phyloP scores from a whole-genome alignment of 495 filamentous ascomycete genomes.

The Evernia prunastri region DNA sequence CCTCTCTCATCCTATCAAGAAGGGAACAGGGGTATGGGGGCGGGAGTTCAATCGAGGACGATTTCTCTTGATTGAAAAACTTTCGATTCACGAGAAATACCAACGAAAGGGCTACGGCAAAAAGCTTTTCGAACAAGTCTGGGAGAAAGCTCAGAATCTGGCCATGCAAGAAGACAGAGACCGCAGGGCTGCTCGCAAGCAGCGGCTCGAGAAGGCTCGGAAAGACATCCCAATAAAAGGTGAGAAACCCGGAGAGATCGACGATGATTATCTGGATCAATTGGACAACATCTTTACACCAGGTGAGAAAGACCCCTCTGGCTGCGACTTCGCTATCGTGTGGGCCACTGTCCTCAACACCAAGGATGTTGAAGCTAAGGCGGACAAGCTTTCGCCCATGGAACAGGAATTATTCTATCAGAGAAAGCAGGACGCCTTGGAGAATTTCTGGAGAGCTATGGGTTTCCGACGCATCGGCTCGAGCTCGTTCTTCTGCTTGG shows the following conservation, averaged over 20 bases:
- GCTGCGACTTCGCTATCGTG: slow-evolving; percentile 11
- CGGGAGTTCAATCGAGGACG: slow-evolving; percentile 26
- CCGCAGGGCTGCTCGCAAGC: background rate
- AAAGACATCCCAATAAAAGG: too few species aligned
- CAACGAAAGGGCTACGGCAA: slow-evolving; percentile 13
- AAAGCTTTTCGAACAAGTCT: slow-evolving; percentile 12
- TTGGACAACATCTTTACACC: background rate
- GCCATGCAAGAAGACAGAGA: background rate
- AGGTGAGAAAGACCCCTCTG: background rate
- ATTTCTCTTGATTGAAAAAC: slow-evolving; percentile 25
- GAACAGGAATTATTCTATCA: background rate
- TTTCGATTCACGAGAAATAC: slow-evolving; percentile 16
- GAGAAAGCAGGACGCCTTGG: slow-evolving; percentile 4
- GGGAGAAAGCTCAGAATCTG: slow-evolving; percentile 5
- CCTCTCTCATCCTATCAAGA: slow-evolving; percentile 21
- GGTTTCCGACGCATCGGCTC: slow-evolving; percentile 24
- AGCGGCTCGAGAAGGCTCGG: too few species aligned
- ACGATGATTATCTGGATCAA: too few species aligned
- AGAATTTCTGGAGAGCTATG: slow-evolving; percentile 19
- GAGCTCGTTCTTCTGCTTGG: slow-evolving; percentile 14
- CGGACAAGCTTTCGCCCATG: background rate
- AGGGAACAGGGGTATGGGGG: slow-evolving; percentile 28
- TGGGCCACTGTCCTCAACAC: slow-evolving; percentile 9
- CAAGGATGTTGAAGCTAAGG: background rate
- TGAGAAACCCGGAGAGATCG: too few species aligned